These are phyloP conservation scores for Ceratobasidium sp. DNA, from an alignment of 1,284 basidiomycete genomes.

Conservation along the genomic window DNA sequence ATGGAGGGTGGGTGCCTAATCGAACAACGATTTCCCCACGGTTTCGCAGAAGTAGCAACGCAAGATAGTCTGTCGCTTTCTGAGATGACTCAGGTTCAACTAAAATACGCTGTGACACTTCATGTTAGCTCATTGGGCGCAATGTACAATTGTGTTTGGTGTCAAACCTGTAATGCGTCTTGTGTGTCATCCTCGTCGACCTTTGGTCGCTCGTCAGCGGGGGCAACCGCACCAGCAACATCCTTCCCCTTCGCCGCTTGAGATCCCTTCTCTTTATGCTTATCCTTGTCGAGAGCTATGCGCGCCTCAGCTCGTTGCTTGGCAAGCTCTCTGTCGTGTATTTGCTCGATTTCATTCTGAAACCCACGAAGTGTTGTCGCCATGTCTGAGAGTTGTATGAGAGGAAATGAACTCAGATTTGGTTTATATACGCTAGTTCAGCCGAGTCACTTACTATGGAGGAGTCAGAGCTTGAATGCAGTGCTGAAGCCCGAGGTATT, in stretches of 20 bases:
- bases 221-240: neutral
- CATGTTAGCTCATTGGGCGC: neutral
- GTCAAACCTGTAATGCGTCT: constrained; percentile 28
- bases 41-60: constrained; percentile 43
- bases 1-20: constrained; percentile 48
- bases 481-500: constrained; percentile 20
- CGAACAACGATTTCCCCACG: constrained; percentile 49
- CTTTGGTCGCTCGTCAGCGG: constrained; percentile 33
- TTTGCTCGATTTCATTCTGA: constrained; percentile 46
- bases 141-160: too few species aligned
- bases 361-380: constrained; percentile 43
- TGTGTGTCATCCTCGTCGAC: constrained; percentile 36
- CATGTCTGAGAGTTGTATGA: constrained; percentile 22
- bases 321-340: constrained; percentile 44
- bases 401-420: neutral
- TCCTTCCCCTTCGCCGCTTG: constrained; percentile 37
- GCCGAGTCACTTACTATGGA: constrained; percentile 31
- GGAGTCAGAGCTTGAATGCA: constrained; percentile 34
- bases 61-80: constrained; percentile 40
- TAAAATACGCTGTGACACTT: constrained; percentile 9
- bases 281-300: constrained; percentile 43
- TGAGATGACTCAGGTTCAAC: constrained; percentile 11
- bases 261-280: constrained; percentile 28
- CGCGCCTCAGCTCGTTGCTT: constrained; percentile 40
- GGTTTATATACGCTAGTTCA: constrained; percentile 14